phyloP scores from a whole-genome alignment of 2,329 filamentous ascomycete species.

The Colletotrichum agaves region DNA sequence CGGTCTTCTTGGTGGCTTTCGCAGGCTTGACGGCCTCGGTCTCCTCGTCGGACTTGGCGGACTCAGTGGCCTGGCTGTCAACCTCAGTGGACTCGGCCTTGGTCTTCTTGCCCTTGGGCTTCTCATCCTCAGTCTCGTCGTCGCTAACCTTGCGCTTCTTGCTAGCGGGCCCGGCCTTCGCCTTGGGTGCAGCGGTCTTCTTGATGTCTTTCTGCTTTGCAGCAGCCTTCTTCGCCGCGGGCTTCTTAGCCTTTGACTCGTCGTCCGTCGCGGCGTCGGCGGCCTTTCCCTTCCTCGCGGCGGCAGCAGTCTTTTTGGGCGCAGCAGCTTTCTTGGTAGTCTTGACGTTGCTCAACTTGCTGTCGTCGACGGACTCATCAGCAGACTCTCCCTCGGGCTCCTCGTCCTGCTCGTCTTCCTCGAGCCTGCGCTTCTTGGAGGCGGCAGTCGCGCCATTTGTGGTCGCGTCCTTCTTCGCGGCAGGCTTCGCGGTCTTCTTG shows the following conservation, averaged over 20 bases:
- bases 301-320: slow-evolving; percentile 35
- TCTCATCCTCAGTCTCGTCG: slow-evolving; percentile 35
- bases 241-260: slow-evolving; percentile 44
- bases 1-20: slow-evolving; percentile 37
- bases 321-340: slow-evolving; percentile 49
- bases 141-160: slow-evolving; percentile 39
- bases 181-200: slow-evolving; percentile 31
- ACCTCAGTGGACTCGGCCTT: slow-evolving; percentile 33
- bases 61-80: slow-evolving; percentile 36
- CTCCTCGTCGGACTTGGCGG: slow-evolving; percentile 29
- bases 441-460: slow-evolving; percentile 38
- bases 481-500: slow-evolving; percentile 39
- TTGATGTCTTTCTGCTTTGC: slow-evolving; percentile 47
- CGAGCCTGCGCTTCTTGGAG: slow-evolving; percentile 37
- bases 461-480: slow-evolving; percentile 44
- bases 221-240: slow-evolving; percentile 66
- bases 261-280: slow-evolving; percentile 55
- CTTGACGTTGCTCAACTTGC: slow-evolving; percentile 20
- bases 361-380: slow-evolving; percentile 11
- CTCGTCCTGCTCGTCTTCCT: slow-evolving; percentile 8
- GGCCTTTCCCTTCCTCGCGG: slow-evolving; percentile 50
- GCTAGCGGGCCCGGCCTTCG: slow-evolving; percentile 28
- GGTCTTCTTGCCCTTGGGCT: slow-evolving; percentile 39
- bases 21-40: slow-evolving; percentile 29
- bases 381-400: slow-evolving; percentile 17